A percentile compares a stretch with the other conserved stretches of the same genome.
phyloP scores from a whole-genome alignment of 371 early-diverging fungal genomes.

The Nematocida minor region DNA sequence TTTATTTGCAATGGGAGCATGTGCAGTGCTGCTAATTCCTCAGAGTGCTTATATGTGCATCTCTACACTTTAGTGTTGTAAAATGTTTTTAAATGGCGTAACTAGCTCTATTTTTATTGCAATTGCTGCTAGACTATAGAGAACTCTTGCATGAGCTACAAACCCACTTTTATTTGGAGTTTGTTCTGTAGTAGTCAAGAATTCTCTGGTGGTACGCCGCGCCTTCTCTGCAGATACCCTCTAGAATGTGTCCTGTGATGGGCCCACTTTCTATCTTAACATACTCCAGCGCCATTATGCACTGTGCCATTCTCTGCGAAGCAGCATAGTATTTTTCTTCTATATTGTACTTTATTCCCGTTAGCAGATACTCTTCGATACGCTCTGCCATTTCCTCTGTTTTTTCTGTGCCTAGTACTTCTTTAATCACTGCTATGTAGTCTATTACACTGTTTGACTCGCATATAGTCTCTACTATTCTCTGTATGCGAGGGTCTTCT shows the following conservation, averaged over 20 bases:
- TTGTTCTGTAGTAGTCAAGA: neutral
- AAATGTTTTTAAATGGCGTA: no score
- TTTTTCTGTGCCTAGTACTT: neutral
- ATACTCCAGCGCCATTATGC: constrained; percentile 14
- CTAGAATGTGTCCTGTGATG: neutral
- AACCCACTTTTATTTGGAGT: no score
- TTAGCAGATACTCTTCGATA: constrained; percentile 4
- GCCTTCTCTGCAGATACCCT: constrained; percentile 8
- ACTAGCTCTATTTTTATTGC: no score
- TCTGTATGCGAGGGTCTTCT: neutral
- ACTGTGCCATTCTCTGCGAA: constrained; percentile 3
- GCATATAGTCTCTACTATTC: neutral
- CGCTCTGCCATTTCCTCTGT: neutral
- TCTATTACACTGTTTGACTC: neutral
- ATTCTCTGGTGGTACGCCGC: constrained; percentile 10
- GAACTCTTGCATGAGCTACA: no score
- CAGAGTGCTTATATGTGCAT: no score
- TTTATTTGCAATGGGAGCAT: no score
- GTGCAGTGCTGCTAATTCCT: no score
- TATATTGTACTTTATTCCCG: neutral
- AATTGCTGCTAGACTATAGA: no score
- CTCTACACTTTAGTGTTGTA: no score
- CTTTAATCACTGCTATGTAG: neutral
- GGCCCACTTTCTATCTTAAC: neutral
- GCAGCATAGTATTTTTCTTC: neutral